phyloP scores from a whole-genome alignment of 805 yeast species.

The Suhomyces kilbournensis region DNA sequence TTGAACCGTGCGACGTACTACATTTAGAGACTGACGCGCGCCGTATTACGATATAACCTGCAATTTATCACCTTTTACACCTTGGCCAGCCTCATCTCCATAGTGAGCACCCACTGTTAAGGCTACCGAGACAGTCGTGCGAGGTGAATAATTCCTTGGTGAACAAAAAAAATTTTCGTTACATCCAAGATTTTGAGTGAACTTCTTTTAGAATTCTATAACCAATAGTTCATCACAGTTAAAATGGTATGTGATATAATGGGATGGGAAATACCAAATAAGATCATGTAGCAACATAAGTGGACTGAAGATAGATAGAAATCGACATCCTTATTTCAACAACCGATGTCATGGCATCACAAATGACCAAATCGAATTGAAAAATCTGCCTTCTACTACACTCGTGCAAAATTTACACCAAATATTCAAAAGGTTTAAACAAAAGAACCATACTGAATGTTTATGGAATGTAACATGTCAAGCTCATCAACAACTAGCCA shows the following conservation, averaged over 20 bases:
- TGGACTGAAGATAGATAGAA: background rate
- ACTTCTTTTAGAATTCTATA: constrained; percentile 5
- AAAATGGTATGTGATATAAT: constrained; percentile 10
- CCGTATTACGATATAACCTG: background rate
- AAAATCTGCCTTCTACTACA: background rate
- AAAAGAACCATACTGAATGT: background rate
- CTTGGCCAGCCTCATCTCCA: background rate
- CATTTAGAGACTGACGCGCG: background rate
- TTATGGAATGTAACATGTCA: background rate
- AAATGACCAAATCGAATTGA: background rate
- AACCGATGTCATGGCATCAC: background rate
- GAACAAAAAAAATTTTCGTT: constrained; percentile 8
- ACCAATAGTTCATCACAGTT: constrained; percentile 9
- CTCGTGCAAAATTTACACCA: background rate
- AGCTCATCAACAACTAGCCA: background rate
- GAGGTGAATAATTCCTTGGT: background rate
- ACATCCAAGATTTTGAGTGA: background rate
- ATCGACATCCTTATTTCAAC: background rate
- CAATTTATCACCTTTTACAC: background rate
- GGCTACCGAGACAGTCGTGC: constrained; percentile 3
- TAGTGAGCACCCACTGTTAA: background rate
- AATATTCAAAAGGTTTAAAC: background rate
- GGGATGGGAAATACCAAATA: background rate
- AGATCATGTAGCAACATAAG: background rate
- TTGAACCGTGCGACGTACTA: background rate